Evolutionary conservation across 495 filamentous ascomycete genomes (phyloP).

Genomic region (Neurospora tetrasperma): DNA sequence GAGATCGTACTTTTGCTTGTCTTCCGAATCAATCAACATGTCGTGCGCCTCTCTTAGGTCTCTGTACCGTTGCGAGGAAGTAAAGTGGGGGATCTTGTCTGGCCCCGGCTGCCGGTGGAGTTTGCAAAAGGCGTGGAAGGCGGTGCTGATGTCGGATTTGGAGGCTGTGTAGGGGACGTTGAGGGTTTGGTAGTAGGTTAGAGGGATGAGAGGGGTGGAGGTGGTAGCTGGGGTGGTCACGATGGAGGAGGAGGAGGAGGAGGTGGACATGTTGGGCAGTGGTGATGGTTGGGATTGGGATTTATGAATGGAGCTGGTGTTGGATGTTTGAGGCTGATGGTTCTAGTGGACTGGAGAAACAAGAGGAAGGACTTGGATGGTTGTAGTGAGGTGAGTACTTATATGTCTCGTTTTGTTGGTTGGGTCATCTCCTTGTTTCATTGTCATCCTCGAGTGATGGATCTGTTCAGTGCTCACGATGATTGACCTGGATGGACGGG

Average conservation of each 20-base stretch:
- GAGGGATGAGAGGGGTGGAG: background rate
- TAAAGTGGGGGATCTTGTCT: background rate
- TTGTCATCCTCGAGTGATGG: background rate
- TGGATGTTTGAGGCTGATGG: background rate
- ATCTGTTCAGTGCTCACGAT: background rate
- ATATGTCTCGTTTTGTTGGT: background rate
- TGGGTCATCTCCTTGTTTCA: background rate
- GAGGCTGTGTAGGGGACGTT: background rate
- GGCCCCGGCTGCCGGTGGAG: background rate
- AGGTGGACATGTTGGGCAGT: background rate
- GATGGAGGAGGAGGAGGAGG: background rate
- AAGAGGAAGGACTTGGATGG: background rate
- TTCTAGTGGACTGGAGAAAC: background rate
- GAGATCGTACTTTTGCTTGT: background rate
- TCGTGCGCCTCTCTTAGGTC: background rate
- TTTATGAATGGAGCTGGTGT: background rate
- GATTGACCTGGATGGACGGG: background rate
- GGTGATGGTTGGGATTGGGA: background rate
- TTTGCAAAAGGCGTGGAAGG: background rate
- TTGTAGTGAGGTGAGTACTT: background rate
- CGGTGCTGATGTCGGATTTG: background rate
- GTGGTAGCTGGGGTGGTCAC: no score
- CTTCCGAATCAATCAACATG: background rate
- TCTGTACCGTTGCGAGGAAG: background rate
- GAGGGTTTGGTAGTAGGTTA: background rate